A percentile compares a stretch with the other conserved stretches of the same genome.
Evolutionary conservation across 2,329 filamentous ascomycete species (phyloP).

Genomic region (Beauveria pseudobassiana): DNA sequence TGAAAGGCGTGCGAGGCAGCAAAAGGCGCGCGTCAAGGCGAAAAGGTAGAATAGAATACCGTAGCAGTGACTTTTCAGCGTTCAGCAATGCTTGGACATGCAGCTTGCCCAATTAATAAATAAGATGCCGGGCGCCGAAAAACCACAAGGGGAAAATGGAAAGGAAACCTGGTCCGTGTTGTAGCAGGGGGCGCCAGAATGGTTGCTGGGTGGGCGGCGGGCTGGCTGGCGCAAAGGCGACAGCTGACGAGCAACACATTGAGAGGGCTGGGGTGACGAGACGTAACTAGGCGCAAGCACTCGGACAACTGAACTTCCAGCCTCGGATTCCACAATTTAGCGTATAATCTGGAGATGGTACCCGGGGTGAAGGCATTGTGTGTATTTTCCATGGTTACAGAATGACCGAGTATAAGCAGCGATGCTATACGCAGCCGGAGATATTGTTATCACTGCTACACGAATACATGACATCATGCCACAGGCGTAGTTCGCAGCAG

Average conservation of each 20-base stretch:
- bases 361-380: neutral
- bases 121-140: neutral
- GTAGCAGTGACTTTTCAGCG: neutral
- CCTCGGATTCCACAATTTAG: neutral
- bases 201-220: conserved; percentile 1
- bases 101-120: neutral
- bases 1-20: neutral
- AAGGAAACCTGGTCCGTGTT: neutral
- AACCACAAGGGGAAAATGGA: neutral
- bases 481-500: neutral
- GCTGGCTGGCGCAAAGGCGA: conserved; percentile 1
- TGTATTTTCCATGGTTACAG: neutral
- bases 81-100: neutral
- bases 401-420: neutral
- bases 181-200: neutral
- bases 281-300: neutral
- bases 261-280: conserved; percentile 4
- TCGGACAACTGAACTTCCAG: neutral
- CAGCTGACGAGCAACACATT: conserved; percentile 6
- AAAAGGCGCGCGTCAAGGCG: neutral
- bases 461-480: neutral
- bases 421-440: neutral
- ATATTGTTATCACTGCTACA: neutral
- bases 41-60: neutral
- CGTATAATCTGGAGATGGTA: neutral